A percentile compares a stretch with the other conserved stretches of the same genome.
These are phyloP conservation scores for Quercus alba DNA, from an alignment of 306 rosid genomes.

Conservation along the genomic window DNA sequence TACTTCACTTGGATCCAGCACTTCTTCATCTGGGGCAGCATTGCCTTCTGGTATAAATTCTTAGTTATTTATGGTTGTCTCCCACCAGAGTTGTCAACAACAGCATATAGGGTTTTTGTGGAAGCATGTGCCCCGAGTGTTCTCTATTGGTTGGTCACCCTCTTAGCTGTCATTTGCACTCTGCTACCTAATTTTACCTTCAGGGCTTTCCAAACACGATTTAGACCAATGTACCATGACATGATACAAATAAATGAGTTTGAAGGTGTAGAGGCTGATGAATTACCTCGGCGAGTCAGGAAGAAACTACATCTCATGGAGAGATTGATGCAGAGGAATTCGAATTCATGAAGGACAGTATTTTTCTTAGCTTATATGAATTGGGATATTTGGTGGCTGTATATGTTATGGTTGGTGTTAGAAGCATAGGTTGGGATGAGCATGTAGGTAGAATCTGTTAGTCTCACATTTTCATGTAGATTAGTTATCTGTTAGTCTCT, in stretches of 20 bases:
- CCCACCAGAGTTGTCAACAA: slow-evolving; percentile 55
- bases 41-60: slow-evolving; percentile 70
- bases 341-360: slow-evolving; percentile 27
- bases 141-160: slow-evolving; percentile 67
- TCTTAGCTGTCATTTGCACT: slow-evolving; percentile 52
- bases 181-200: slow-evolving; percentile 70
- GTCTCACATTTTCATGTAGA: not conserved
- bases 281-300: slow-evolving; percentile 32
- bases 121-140: slow-evolving; percentile 77
- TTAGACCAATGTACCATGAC: slow-evolving; percentile 76
- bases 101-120: slow-evolving; percentile 72
- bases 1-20: slow-evolving; percentile 97
- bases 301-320: slow-evolving; percentile 43
- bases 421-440: not conserved
- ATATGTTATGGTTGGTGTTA: slow-evolving; percentile 7
- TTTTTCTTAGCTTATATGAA: not conserved
- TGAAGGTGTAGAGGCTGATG: slow-evolving; percentile 33
- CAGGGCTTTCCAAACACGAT: slow-evolving; percentile 74
- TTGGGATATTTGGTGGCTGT: slow-evolving; percentile 28
- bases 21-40: slow-evolving; percentile 86
- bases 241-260: slow-evolving; percentile 55
- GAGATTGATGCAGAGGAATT: slow-evolving; percentile 50
- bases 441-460: not conserved
- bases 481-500: not conserved
- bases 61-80: slow-evolving; percentile 59